Evolutionary conservation across 2,329 filamentous ascomycete genomes (phyloP).

Genomic region (Niveomyces coronatus): DNA sequence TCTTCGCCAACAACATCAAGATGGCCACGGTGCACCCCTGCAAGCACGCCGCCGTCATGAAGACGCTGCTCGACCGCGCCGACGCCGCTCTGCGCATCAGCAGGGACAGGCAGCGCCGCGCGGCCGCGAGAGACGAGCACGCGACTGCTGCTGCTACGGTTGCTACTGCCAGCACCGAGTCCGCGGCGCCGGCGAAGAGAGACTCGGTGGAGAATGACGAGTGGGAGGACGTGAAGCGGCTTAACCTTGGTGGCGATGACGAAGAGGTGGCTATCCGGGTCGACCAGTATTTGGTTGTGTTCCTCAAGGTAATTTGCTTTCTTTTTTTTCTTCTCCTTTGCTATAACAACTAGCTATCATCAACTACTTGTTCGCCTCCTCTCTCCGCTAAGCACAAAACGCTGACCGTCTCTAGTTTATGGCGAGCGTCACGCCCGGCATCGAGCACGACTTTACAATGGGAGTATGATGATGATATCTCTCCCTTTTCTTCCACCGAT

Average conservation of each 20-base stretch:
- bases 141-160: constrained; percentile 12
- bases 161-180: constrained; percentile 60
- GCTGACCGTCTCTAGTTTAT: no score
- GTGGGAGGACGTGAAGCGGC: constrained; percentile 55
- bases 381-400: no score
- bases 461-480: no score
- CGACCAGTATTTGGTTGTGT: constrained; percentile 83
- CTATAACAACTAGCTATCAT: no score
- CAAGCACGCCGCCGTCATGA: constrained; percentile 97
- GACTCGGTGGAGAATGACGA: constrained; percentile 33
- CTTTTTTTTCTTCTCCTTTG: not conserved
- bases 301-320: constrained; percentile 62
- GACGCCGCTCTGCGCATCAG: constrained; percentile 87
- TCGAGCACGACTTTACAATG: constrained; percentile 98
- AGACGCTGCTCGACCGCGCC: constrained; percentile 87
- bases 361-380: no score
- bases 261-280: constrained; percentile 70
- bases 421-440: constrained; percentile 86
- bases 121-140: constrained; percentile 27
- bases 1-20: constrained; percentile 83
- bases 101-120: constrained; percentile 64
- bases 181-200: constrained; percentile 51
- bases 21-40: constrained; percentile 96
- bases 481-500: no score
- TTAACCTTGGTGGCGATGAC: constrained; percentile 51